Conservation (phyloP, 495 filamentous ascomycete species). For the Aspergillus biplanus region DNA sequence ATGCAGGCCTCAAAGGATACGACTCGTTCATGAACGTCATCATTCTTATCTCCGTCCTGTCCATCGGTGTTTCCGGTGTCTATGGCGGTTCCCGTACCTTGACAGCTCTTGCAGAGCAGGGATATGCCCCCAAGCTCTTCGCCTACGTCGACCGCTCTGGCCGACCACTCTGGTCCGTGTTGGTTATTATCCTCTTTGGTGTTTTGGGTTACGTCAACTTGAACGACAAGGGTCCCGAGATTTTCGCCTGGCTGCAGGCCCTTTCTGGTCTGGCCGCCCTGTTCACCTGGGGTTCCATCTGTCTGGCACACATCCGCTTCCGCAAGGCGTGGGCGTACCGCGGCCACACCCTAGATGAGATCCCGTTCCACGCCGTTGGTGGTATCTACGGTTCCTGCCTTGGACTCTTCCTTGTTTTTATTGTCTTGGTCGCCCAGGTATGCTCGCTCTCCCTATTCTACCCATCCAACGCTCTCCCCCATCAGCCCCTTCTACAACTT, state of each 20-base stretch:
- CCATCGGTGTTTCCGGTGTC: slow-evolving; percentile 75
- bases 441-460: not conserved
- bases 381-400: slow-evolving; percentile 71
- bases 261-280: slow-evolving; percentile 68
- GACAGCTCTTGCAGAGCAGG: slow-evolving; percentile 61
- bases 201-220: slow-evolving; percentile 55
- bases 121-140: slow-evolving; percentile 61
- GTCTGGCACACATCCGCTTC: slow-evolving; percentile 76
- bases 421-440: slow-evolving; percentile 63
- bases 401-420: slow-evolving; percentile 60
- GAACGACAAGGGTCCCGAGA: slow-evolving; percentile 36
- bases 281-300: slow-evolving; percentile 75
- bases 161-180: slow-evolving; percentile 53
- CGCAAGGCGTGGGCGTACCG: slow-evolving; percentile 58
- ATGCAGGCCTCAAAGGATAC: slow-evolving; percentile 66
- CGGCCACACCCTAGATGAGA: slow-evolving; percentile 66
- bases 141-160: slow-evolving; percentile 47
- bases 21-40: slow-evolving; percentile 79
- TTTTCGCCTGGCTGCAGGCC: slow-evolving; percentile 68
- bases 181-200: slow-evolving; percentile 49
- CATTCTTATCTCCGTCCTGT: slow-evolving; percentile 68
- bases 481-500: too few relatives aligned
- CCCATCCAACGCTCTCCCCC: not conserved
- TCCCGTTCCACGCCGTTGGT: slow-evolving; percentile 67
- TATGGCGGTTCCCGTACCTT: slow-evolving; percentile 72